A percentile compares a stretch with the other conserved stretches of the same genome.
Conservation (phyloP, 495 filamentous ascomycete species). For the Cryomyces minteri region DNA sequence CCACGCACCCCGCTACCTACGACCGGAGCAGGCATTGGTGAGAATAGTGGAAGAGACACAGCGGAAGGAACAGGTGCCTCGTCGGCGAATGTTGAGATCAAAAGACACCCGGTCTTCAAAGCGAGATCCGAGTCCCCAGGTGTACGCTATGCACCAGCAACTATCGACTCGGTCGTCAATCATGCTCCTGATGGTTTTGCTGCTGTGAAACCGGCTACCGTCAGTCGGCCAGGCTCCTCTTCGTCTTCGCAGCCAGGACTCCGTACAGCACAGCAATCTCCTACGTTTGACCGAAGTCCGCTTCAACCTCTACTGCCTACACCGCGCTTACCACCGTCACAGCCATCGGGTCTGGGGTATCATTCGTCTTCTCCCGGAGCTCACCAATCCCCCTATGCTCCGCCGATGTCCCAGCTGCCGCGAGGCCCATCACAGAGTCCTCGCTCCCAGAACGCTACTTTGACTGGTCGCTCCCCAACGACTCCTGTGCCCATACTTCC, state of each 20-base stretch:
- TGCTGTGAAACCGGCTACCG: not conserved
- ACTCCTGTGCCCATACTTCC: constrained; percentile 8
- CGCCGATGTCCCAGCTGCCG: constrained; percentile 4
- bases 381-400: constrained; percentile 15
- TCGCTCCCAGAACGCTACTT: constrained; percentile 4
- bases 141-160: constrained; percentile 1
- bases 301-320: too few relatives aligned
- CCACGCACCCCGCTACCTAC: too few relatives aligned
- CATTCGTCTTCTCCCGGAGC: constrained; percentile 1
- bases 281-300: too few relatives aligned
- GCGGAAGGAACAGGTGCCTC: too few relatives aligned
- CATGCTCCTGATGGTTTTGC: constrained; percentile 6
- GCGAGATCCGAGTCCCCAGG: not conserved
- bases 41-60: too few relatives aligned
- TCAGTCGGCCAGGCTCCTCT: not conserved
- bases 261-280: too few relatives aligned
- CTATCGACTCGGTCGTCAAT: constrained; percentile 12
- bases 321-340: constrained; percentile 4
- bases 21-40: too few relatives aligned
- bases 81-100: too few relatives aligned
- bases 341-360: constrained; percentile 2
- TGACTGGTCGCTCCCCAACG: constrained; percentile 6
- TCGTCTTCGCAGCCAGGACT: too few relatives aligned
- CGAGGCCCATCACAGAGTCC: constrained; percentile 3
- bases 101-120: too few relatives aligned